Conservation (phyloP, 768 basidiomycete genomes). For the Strobilomyces dryophilus region DNA sequence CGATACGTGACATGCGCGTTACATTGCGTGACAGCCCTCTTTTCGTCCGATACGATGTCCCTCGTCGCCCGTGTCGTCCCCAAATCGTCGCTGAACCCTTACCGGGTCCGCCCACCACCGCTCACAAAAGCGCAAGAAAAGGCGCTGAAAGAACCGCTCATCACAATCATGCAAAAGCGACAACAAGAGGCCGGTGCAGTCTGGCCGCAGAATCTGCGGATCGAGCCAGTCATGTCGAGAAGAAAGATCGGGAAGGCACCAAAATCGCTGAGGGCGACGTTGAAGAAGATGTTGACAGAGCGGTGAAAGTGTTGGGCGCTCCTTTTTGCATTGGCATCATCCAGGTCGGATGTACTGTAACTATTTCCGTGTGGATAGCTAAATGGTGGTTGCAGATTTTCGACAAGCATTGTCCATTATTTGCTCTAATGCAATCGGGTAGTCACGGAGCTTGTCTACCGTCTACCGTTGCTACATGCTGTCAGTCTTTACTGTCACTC, state of each 20-base stretch:
- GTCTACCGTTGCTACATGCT: not conserved
- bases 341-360: constrained; percentile 1
- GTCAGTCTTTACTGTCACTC: not conserved
- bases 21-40: not conserved
- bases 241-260: constrained; percentile 38
- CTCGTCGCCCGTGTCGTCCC: constrained; percentile 36
- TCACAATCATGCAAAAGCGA: constrained; percentile 39
- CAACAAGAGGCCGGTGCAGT: constrained; percentile 34
- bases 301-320: constrained; percentile 10
- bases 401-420: too few relatives aligned
- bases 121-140: constrained; percentile 30
- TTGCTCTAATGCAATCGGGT: not conserved
- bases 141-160: constrained; percentile 32
- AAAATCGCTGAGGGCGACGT: constrained; percentile 32
- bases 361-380: not conserved
- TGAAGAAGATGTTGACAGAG: constrained; percentile 40
- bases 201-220: constrained; percentile 49
- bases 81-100: constrained; percentile 25
- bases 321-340: not conserved
- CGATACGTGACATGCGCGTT: constrained; percentile 17
- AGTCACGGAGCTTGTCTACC: not conserved
- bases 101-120: constrained; percentile 26
- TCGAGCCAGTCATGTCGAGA: constrained; percentile 42
- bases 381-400: not conserved
- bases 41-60: constrained; percentile 5